Evolutionary conservation across 257 asterid genomes (phyloP), one percentile per base, ranked within the genome.

Genomic region (Prunella vulgaris): DNA sequence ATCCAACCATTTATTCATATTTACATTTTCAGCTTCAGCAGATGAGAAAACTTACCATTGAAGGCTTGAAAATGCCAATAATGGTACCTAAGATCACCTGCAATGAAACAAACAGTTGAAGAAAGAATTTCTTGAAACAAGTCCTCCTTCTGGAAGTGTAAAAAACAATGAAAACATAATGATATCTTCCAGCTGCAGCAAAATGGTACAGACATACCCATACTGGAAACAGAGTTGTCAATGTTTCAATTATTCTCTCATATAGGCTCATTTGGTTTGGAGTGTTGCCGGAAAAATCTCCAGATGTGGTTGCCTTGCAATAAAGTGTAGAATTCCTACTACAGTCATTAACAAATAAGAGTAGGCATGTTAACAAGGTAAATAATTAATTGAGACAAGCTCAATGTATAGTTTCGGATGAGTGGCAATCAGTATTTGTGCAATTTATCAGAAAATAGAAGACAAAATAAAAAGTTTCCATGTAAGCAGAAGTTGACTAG

Each of bases 1-100:
- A 66, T 28, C 57, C 35, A 2, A 38, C 14, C 57, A 38, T 42
- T 72, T 61, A 74, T 59, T 62, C 22, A 70, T 21, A 40, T 38
- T 61, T 75, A 71, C 35, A 48, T 27, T 67, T 77, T 68, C 69
- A 73, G 70, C 58, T 33, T 64, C 21, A 17, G 66, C 61, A 56
- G 66, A 64, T 70, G 44, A 60, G 73, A 64, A 74, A 58, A 71
- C 85, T 77, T 80, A 93, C 97, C 79, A 86, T 84, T 49, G 96
- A 52, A 68, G 98, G 97, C 80, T 88, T 93, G 86, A 81, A 93
- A 66, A 93, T 93, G 80, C 98, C 98, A 78, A 93, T 85, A 28
- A 93, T 15, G 18, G 97, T 93, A 54, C 98, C 98, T 77, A 93
- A 65, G 75, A 93, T 86, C 71, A 93, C 97, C 98, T 93, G 95